A percentile compares a stretch with the other conserved stretches of the same genome.
Conservation (phyloP, 305 asterid species). For the Salvia sclarea region DNA sequence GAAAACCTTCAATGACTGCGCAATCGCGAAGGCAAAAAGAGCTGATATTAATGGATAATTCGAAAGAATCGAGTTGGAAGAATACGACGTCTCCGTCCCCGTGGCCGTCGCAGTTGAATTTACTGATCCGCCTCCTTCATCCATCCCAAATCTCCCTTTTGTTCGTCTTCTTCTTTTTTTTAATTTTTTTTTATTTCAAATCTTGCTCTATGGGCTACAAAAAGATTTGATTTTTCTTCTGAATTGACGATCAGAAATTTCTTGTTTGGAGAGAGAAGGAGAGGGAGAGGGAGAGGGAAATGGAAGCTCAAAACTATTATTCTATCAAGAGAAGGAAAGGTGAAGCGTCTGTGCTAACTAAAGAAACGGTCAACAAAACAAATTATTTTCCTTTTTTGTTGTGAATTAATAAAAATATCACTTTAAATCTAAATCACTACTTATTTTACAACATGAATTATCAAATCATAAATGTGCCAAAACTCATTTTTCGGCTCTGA, state of each 20-base stretch:
- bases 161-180: background rate
- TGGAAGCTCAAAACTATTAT: constrained; percentile 23
- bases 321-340: constrained; percentile 26
- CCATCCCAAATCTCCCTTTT: constrained; percentile 30
- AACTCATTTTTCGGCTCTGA: too few species aligned
- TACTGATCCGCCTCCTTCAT: constrained; percentile 42
- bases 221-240: constrained; percentile 15
- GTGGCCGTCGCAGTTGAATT: constrained; percentile 39
- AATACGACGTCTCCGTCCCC: constrained; percentile 36
- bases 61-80: constrained; percentile 33
- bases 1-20: constrained; percentile 53
- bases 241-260: constrained; percentile 29
- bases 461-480: too few species aligned
- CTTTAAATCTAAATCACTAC: too few species aligned
- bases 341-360: constrained; percentile 25
- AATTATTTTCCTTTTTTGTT: background rate
- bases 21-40: constrained; percentile 52
- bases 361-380: constrained; percentile 42
- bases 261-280: constrained; percentile 22
- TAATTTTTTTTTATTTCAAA: constrained; percentile 10
- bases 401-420: too few species aligned
- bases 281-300: constrained; percentile 4
- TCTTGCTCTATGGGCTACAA: constrained; percentile 1
- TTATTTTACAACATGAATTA: too few species aligned
- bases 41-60: constrained; percentile 59